Conservation (phyloP, 1,139 yeast genomes). For the Nakaseomyces bracarensis region DNA sequence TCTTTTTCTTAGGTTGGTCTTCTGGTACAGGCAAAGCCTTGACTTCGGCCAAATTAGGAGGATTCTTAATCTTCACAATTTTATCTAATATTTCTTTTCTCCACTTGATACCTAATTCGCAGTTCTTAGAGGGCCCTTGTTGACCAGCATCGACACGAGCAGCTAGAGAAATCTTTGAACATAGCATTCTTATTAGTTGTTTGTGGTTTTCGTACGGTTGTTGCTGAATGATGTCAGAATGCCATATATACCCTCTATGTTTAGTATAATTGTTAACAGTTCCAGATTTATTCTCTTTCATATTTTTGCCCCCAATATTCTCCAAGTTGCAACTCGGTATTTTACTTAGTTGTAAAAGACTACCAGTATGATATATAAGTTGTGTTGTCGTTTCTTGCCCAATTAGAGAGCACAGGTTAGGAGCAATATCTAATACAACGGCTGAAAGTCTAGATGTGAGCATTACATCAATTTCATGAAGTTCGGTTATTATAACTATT, state of each 20-base stretch:
- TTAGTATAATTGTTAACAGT: slow-evolving; percentile 12
- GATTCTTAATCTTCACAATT: slow-evolving; percentile 63
- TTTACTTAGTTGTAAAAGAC: slow-evolving; percentile 55
- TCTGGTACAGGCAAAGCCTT: slow-evolving; percentile 81
- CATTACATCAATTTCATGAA: slow-evolving; percentile 38
- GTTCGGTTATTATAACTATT: slow-evolving; percentile 41
- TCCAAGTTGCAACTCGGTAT: slow-evolving; percentile 83
- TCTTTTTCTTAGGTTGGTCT: slow-evolving; percentile 66
- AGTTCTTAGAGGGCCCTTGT: slow-evolving; percentile 35
- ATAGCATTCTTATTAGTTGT: slow-evolving; percentile 68
- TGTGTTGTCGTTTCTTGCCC: slow-evolving; percentile 73
- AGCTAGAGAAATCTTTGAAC: slow-evolving; percentile 75
- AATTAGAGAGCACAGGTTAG: slow-evolving; percentile 66
- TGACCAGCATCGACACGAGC: slow-evolving; percentile 60
- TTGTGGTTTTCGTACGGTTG: slow-evolving; percentile 51
- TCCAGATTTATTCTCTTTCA: slow-evolving; percentile 37
- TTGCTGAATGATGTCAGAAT: slow-evolving; percentile 44
- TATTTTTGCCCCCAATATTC: slow-evolving; percentile 68
- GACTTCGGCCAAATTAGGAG: slow-evolving; percentile 61
- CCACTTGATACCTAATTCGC: slow-evolving; percentile 52
- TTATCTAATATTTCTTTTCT: slow-evolving; percentile 50
- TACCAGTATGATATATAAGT: slow-evolving; percentile 62
- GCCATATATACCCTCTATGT: slow-evolving; percentile 58
- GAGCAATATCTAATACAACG: slow-evolving; percentile 53
- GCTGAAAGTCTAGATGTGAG: slow-evolving; percentile 51